phyloP scores from a whole-genome alignment of 2,329 filamentous ascomycete species.

The Ceratocystiopsis minuta region DNA sequence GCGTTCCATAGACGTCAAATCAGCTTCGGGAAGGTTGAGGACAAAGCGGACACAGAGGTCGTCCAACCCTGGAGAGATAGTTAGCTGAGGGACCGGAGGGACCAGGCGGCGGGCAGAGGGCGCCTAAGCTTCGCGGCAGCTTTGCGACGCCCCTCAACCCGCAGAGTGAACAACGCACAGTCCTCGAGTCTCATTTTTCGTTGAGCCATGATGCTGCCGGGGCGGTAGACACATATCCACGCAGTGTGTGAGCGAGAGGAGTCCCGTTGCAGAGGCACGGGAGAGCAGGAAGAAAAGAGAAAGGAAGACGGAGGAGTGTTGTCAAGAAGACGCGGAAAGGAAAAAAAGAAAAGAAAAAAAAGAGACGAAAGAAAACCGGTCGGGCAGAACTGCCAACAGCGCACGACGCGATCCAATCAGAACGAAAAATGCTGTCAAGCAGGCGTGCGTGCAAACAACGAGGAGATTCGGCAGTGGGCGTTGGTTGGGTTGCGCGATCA shows the following conservation, averaged over 20 bases:
- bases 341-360: not conserved
- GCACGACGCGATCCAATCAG: too few relatives aligned
- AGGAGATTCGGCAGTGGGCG: too few relatives aligned
- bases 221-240: conserved; percentile 20
- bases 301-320: not conserved
- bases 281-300: not conserved
- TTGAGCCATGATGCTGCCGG: conserved; percentile 44
- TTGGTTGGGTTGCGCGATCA: too few relatives aligned
- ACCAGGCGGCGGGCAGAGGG: not conserved
- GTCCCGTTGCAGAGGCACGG: not conserved
- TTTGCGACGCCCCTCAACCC: too few relatives aligned
- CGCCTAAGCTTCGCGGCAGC: too few relatives aligned
- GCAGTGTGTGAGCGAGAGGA: not conserved
- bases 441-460: too few relatives aligned
- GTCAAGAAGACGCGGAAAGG: not conserved
- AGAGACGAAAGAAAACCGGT: not conserved
- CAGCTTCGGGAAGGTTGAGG: conserved; percentile 84
- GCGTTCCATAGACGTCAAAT: conserved; percentile 74
- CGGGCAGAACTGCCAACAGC: not conserved
- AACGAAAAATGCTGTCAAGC: too few relatives aligned
- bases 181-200: conserved; percentile 77
- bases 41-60: conserved; percentile 96
- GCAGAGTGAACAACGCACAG: conserved; percentile 34
- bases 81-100: not conserved
- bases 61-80: conserved; percentile 59